Base-by-base conservation (phyloP, 208 protist genomes). In the Herpetomonas tarakana region DNA sequence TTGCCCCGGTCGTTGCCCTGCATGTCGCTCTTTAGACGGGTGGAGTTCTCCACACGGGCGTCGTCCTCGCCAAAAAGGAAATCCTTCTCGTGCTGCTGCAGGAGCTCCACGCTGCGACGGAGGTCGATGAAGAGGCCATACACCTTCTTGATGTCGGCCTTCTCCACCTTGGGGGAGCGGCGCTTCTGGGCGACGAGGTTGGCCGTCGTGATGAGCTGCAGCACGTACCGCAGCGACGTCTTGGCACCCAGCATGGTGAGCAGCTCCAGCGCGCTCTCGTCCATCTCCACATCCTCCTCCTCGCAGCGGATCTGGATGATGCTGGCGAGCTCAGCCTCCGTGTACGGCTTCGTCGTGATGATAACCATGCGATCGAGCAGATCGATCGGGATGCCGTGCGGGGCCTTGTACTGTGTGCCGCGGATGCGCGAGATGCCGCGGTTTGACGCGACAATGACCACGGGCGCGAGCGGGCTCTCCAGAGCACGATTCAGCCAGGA, bases 401-500 rank as follows among this genome's bases (percentile, higher is more conserved):
- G 98, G 1, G 90, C 78, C 46, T 94, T 92, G 88, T 99, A 98
- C 35, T 98, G 81, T 9, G 98, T 99, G 25, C 99, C 99, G 39
- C 99, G 86, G 70, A 99, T 99, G 19, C 83, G 97, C 1, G 98
- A 99, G 62, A 99, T 99, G 60, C 98, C 94, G 30, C 99, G 76
- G 83, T 99, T 99, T 2, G 98, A 99, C 9, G 99, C 99, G 68
- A 99, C 95, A 52, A 99, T 97, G 19, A 99, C 81, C 27, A 99
- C 96, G 0, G 99, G 99, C 3, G 99, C 93, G 57, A 99, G 81
- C 18, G 98, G 93, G 54, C 81, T 96, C 86, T 99, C 99, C 0
- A 99, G 76, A 0, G 99, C 99, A 52, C 98, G 86, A 81, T 99
- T 99, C 25, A 99, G 84, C 90, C 98, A 99, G 19, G 98, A 99